Base-by-base conservation (phyloP, 345 rosid genomes). In the Combretum micranthum region DNA sequence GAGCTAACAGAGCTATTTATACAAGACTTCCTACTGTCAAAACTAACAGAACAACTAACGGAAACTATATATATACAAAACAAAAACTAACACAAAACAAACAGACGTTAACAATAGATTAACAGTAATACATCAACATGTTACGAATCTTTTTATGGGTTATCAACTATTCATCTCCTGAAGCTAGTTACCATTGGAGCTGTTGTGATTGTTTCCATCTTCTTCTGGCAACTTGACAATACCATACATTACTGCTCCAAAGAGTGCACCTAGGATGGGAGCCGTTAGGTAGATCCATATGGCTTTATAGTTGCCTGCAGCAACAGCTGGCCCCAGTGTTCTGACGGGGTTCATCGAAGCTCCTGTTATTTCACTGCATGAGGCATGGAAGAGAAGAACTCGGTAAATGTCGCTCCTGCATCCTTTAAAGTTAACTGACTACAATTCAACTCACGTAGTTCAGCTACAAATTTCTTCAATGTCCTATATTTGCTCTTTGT, bases 261-360 rank as follows among this genome's bases (percentile, higher is more conserved):
- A 75, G 20, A 91, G 65, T 0, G 95, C 87, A n/a, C 96, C 96
- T 2, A 86, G 78, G 26, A 88, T 71, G 0, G 90, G 96, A 2
- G 96, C 92, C 3, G 92, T 85, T 50, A 88, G 78, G 82, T 91
- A 91, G 57, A 88, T 25, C 98, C 95, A 91, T 62, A 88, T 88
- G 46, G 77, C 96, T 71, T 63, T 79, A 73, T 69, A 91, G 72
- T 86, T 91, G 68, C 83, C 89, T 63, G 82, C 88, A 39, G 92
- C 96, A 52, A 88, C 62, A 5, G 98, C 98, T 42, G 98, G 98
- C 14, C 95, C 95, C 44, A 84, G 46, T 52, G 95, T 91, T 75
- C 96, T 79, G 25, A 75, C 95, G 3, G 96, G 98, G 67, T 91
- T 91, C 96, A 91, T 86, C 1, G 92, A 86, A 45, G 82, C 98